Percentiles rank a stretch among this genome's conserved stretches.
Evolutionary conservation across 139 green algal species (phyloP).

Genomic region (Chlorella sp.): DNA sequence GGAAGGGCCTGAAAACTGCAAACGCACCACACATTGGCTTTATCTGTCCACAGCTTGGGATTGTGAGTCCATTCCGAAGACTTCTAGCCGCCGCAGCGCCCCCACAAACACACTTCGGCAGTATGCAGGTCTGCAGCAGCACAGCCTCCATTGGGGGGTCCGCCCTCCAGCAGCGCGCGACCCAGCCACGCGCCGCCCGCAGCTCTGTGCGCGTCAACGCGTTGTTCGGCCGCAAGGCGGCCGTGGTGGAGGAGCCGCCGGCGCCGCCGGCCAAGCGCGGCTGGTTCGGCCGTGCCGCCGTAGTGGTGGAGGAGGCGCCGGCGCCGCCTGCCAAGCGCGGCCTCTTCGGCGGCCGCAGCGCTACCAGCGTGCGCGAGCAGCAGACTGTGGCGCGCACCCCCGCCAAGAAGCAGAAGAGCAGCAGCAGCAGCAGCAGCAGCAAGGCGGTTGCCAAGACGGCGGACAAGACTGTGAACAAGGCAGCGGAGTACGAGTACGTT

Average conservation of each 20-base stretch:
- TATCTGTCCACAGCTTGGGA: too few species aligned
- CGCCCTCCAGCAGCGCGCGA: constrained; percentile 5
- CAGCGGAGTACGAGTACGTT: constrained; percentile 41
- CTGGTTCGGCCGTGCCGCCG: too few species aligned
- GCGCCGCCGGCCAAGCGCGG: background rate
- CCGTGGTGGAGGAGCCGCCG: constrained; percentile 6
- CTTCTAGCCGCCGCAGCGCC: too few species aligned
- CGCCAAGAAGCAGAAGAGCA: background rate
- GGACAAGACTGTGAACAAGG: constrained; percentile 36
- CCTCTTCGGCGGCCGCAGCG: too few species aligned
- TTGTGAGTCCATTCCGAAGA: too few species aligned
- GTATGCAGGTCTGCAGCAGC: background rate
- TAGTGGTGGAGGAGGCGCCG: constrained; percentile 19
- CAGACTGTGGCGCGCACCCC: background rate
- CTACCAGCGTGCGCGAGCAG: background rate
- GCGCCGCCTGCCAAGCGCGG: background rate
- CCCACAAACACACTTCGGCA: background rate
- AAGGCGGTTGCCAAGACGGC: background rate
- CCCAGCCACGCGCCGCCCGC: background rate
- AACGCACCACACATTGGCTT: too few species aligned
- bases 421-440: constrained; percentile 12
- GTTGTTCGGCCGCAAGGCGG: constrained; percentile 15
- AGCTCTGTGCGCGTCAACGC: background rate
- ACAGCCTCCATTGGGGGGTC: background rate
- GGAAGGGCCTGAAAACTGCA: too few species aligned